Percentiles rank a stretch among this genome's conserved stretches.
Evolutionary conservation across 441 rosid genomes (phyloP).

Genomic region (Pelargonium myrrhifolium): DNA sequence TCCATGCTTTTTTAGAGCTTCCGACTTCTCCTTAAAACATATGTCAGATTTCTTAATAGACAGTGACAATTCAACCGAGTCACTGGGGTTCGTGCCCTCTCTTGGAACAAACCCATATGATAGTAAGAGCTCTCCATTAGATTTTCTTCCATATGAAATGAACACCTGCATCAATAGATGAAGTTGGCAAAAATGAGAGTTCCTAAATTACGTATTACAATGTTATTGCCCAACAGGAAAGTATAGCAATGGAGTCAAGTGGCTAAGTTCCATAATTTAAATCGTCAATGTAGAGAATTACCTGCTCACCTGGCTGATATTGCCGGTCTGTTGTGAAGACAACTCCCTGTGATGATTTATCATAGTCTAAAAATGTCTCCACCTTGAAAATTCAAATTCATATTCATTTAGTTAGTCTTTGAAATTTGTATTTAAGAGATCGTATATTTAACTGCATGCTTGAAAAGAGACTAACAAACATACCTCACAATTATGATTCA

Average conservation of each 20-base stretch:
- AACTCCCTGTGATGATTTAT: conserved; percentile 72
- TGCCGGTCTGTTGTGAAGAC: conserved; percentile 71
- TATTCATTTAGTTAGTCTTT: conserved; percentile 11
- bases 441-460: neutral
- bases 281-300: conserved; percentile 24
- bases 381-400: conserved; percentile 43
- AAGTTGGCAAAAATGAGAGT: neutral
- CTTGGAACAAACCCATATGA: conserved; percentile 95
- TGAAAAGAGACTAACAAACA: conserved; percentile 12
- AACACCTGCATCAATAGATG: conserved; percentile 62
- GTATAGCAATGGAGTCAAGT: neutral
- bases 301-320: conserved; percentile 99
- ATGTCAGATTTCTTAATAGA: conserved; percentile 65
- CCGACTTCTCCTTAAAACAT: conserved; percentile 71
- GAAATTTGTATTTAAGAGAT: conserved; percentile 9
- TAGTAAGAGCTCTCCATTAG: conserved; percentile 82
- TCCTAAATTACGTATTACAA: neutral
- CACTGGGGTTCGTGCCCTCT: conserved; percentile 88
- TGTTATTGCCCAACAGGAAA: neutral
- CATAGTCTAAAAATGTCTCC: conserved; percentile 87
- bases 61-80: conserved; percentile 74
- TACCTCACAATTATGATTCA: conserved; percentile 94
- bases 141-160: conserved; percentile 92
- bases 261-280: neutral
- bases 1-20: conserved; percentile 68